Conservation (phyloP, 164 flowering plant species). For the Paratinospora sagittata region DNA sequence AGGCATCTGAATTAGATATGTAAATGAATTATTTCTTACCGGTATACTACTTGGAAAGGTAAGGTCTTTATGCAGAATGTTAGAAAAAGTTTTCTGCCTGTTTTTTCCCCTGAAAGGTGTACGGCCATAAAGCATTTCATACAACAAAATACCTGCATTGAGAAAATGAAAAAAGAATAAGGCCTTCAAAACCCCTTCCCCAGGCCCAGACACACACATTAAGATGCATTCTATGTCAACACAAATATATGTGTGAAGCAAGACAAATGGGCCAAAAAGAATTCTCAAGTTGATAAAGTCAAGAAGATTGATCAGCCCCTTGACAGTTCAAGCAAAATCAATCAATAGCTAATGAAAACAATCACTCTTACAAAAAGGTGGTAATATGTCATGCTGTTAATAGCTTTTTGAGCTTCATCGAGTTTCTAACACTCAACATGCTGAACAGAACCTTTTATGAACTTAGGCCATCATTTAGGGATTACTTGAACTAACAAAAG, state of each 20-base stretch:
- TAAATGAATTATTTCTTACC: slow-evolving; percentile 33
- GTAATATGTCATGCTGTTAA: neutral
- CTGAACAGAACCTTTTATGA: too few relatives aligned
- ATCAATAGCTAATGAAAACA: neutral
- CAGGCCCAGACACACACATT: neutral
- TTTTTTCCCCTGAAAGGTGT: slow-evolving; percentile 98
- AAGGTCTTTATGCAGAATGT: slow-evolving; percentile 87
- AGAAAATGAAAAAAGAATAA: neutral
- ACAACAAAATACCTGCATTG: slow-evolving; percentile 71
- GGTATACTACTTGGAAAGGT: slow-evolving; percentile 92
- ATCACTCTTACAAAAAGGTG: neutral
- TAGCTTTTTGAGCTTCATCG: neutral
- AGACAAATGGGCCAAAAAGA: neutral
- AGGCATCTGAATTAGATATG: neutral
- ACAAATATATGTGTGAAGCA: neutral
- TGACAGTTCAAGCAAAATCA: neutral
- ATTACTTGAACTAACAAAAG: too few relatives aligned
- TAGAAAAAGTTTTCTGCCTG: slow-evolving; percentile 89
- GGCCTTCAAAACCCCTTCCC: neutral
- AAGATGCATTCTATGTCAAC: neutral
- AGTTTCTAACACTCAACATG: neutral
- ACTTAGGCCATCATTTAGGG: too few relatives aligned
- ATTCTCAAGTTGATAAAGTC: neutral
- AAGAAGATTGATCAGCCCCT: neutral
- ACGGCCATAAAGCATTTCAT: slow-evolving; percentile 97